phyloP scores from a whole-genome alignment of 2,329 filamentous ascomycete species.

The Chaetothyriales sp. region DNA sequence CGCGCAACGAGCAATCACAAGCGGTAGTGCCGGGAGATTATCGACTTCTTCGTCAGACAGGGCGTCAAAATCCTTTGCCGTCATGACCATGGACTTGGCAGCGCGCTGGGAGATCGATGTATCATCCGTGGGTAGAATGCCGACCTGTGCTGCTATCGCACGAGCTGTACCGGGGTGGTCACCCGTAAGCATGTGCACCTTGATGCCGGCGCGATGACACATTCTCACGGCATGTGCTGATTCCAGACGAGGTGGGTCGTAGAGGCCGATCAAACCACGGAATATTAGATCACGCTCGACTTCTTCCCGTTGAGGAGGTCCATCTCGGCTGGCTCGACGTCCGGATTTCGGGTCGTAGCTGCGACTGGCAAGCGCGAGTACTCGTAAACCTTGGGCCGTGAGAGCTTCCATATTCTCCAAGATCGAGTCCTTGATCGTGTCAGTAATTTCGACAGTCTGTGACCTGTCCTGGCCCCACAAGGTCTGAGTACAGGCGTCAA shows the following conservation, averaged over 20 bases:
- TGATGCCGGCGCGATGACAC: slow-evolving; percentile 54
- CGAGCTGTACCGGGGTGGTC: slow-evolving; percentile 60
- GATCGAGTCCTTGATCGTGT: slow-evolving; percentile 41
- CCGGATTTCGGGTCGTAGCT: slow-evolving; percentile 28
- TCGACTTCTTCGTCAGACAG: slow-evolving; percentile 56
- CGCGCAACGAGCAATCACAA: slow-evolving; percentile 45
- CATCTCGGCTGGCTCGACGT: slow-evolving; percentile 9
- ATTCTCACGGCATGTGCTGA: slow-evolving; percentile 52
- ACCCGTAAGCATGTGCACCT: slow-evolving; percentile 63
- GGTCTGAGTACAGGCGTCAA: slow-evolving; percentile 44
- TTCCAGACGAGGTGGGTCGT: slow-evolving; percentile 65
- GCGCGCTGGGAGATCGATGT: slow-evolving; percentile 44
- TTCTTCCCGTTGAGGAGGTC: slow-evolving; percentile 33
- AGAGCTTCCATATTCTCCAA: slow-evolving; percentile 54
- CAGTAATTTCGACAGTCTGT: slow-evolving; percentile 32
- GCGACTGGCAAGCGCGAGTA: slow-evolving; percentile 49
- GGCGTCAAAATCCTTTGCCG: slow-evolving; percentile 58
- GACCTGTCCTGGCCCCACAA: slow-evolving; percentile 30
- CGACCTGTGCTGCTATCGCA: slow-evolving; percentile 63
- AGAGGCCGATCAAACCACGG: slow-evolving; percentile 62
- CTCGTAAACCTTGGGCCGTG: slow-evolving; percentile 51
- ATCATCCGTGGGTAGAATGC: slow-evolving; percentile 54
- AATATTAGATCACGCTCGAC: slow-evolving; percentile 55
- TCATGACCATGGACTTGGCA: slow-evolving; percentile 49
- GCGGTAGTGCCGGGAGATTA: slow-evolving; percentile 33